Evolutionary conservation across 768 basidiomycete species (phyloP), one percentile per base, ranked within the genome.

Genomic region (Candolleomyces aberdarensis): DNA sequence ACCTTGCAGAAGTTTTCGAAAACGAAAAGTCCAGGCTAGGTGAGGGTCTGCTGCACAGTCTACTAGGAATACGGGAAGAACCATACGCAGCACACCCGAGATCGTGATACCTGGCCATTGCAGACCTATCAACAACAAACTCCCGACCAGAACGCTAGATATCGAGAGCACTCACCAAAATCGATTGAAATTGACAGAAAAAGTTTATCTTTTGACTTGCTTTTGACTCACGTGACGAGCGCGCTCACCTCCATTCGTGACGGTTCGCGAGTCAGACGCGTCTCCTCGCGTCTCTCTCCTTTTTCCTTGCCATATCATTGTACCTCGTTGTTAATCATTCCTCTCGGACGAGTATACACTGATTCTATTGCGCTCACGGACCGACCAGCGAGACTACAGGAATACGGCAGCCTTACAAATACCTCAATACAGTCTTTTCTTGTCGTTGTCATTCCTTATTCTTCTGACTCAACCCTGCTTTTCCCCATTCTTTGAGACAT

Each of bases 51-150:
- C 64, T 94, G 93, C 4, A 94, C 82, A 64, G 81, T 14, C 94
- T 94, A 0, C 82, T 83, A 9, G 89, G 84, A 60, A 94, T 89
- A 91, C n/a, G n/a, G n/a, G n/a, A n/a, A n/a, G n/a, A n/a, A 31
- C 91, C 92, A 74, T 92, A 93, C 4, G 91, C 93, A 2, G 92
- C 92, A 73, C 91, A 91, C 92, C n/a, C n/a, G n/a, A n/a, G n/a
- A n/a, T n/a, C n/a, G n/a, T n/a, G 66, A 29, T 57, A 50, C 50
- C 62, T 29, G 29, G 22, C 60, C 50, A n/a, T n/a, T n/a, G 50
- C 50, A 29, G n/a, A n/a, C n/a, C n/a, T n/a, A n/a, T 52, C n/a
- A 52, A 11, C 9, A 32, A n/a, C 50, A 13, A 9, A 20, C 20
- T 52, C 36, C 15, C 20, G 29, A 32, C 36, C 22, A n/a, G n/a